A percentile compares a stretch with the other conserved stretches of the same genome.
These are phyloP conservation scores for Rhizopus arrhizus DNA, from an alignment of 371 early-diverging fungal species.

Conservation along the genomic window DNA sequence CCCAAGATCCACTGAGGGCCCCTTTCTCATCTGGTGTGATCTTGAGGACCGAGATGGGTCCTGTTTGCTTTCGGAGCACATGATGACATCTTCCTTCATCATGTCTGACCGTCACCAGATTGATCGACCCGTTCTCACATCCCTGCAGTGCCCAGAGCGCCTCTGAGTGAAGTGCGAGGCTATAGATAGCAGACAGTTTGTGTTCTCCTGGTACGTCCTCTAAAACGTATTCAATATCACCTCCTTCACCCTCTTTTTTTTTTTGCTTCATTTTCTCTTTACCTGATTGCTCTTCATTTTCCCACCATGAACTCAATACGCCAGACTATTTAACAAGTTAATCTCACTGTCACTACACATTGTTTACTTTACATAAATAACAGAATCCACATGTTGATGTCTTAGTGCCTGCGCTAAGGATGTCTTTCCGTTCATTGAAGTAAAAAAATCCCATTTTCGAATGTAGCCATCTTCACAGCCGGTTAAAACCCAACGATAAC, in stretches of 20 bases:
- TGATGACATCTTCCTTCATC: slow-evolving; percentile 89
- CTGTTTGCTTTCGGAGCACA: slow-evolving; percentile 78
- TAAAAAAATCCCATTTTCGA: slow-evolving; percentile 90
- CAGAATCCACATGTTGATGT: slow-evolving; percentile 85
- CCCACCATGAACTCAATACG: slow-evolving; percentile 88
- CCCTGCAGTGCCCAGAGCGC: slow-evolving; percentile 86
- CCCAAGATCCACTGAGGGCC: slow-evolving; percentile 93
- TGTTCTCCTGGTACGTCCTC: slow-evolving; percentile 30
- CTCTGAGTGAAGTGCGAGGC: slow-evolving; percentile 90
- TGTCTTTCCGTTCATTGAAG: slow-evolving; percentile 83
- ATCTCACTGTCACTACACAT: not conserved
- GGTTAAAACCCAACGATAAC: slow-evolving; percentile 91
- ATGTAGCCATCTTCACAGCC: slow-evolving; percentile 94
- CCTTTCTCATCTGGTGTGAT: slow-evolving; percentile 77
- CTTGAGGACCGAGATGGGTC: slow-evolving; percentile 81
- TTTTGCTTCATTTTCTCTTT: too few relatives aligned
- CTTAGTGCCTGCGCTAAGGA: slow-evolving; percentile 81
- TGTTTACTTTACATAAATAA: slow-evolving; percentile 63
- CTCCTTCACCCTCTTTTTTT: slow-evolving; percentile 12
- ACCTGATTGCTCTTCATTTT: slow-evolving; percentile 75
- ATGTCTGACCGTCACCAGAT: slow-evolving; percentile 83
- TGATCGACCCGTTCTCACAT: slow-evolving; percentile 82
- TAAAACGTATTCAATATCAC: too few relatives aligned
- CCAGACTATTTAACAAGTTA: slow-evolving; percentile 60
- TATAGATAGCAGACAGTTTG: slow-evolving; percentile 88